A percentile compares a stretch with the other conserved stretches of the same genome.
Conservation (phyloP, 169 alveolate genomes). For the Cryptosporidium parvum region DNA sequence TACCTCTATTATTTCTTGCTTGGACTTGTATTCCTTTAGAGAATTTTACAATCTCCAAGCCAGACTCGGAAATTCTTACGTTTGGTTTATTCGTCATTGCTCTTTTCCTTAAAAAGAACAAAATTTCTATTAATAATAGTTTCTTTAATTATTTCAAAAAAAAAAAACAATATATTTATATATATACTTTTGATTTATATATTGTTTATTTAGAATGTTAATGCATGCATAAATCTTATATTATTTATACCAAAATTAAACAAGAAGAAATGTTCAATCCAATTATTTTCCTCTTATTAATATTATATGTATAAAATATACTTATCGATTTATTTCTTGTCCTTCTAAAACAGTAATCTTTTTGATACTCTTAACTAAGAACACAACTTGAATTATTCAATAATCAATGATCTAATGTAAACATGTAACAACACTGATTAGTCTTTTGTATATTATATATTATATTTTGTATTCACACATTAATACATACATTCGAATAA, state of each 20-base stretch:
- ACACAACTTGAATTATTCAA: background rate
- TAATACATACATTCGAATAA: conserved; percentile 2
- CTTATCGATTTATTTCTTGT: background rate
- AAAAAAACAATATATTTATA: background rate
- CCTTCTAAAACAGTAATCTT: background rate
- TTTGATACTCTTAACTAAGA: background rate
- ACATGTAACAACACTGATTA: conserved; percentile 72
- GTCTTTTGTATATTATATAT: conserved; percentile 9
- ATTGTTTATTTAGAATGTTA: background rate
- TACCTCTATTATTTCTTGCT: conserved; percentile 76
- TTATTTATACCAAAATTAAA: background rate
- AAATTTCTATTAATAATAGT: background rate
- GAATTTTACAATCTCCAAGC: conserved; percentile 71
- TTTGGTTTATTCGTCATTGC: conserved; percentile 19
- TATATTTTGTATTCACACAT: background rate
- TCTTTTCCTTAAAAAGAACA: background rate
- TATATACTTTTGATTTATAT: background rate
- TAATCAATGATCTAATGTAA: conserved; percentile 6
- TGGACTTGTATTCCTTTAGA: conserved; percentile 73
- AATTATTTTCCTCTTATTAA: background rate
- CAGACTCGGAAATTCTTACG: conserved; percentile 11
- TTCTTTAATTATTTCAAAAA: too few species aligned
- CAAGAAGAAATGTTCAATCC: background rate
- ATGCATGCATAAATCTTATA: background rate
- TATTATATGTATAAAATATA: background rate